phyloP scores from a whole-genome alignment of 768 basidiomycete genomes.

The Daedaleopsis sinensis region DNA sequence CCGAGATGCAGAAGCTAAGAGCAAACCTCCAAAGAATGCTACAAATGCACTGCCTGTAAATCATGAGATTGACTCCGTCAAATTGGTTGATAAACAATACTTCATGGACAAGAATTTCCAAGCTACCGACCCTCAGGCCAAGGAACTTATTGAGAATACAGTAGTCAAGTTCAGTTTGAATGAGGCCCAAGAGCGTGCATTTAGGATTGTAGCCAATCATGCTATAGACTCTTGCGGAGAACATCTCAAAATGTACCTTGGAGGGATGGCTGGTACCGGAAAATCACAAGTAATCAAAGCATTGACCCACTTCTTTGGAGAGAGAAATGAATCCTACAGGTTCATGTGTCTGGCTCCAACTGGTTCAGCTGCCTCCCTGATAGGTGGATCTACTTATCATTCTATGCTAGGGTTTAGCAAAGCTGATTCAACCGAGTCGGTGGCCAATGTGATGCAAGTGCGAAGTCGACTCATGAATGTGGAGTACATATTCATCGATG shows the following conservation, averaged over 20 bases:
- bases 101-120: no score
- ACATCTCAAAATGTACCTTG: no score
- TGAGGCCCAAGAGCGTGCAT: no score
- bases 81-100: no score
- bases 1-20: background rate
- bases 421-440: background rate
- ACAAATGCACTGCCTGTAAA: background rate
- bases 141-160: no score
- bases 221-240: no score
- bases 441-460: background rate
- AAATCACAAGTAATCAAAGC: constrained; percentile 16
- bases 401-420: background rate
- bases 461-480: constrained; percentile 28
- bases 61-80: no score
- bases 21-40: background rate
- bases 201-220: no score
- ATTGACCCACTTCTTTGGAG: constrained; percentile 8
- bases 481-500: constrained; percentile 45
- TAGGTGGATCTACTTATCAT: constrained; percentile 19
- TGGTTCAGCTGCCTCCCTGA: constrained; percentile 19
- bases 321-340: background rate
- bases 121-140: no score
- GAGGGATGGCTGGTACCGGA: no score
- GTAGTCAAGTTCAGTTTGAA: no score
- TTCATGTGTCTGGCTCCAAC: constrained; percentile 18